Evolutionary conservation across 352 stramenopile genomes (phyloP).

Genomic region (Nothophytophthora sp.): DNA sequence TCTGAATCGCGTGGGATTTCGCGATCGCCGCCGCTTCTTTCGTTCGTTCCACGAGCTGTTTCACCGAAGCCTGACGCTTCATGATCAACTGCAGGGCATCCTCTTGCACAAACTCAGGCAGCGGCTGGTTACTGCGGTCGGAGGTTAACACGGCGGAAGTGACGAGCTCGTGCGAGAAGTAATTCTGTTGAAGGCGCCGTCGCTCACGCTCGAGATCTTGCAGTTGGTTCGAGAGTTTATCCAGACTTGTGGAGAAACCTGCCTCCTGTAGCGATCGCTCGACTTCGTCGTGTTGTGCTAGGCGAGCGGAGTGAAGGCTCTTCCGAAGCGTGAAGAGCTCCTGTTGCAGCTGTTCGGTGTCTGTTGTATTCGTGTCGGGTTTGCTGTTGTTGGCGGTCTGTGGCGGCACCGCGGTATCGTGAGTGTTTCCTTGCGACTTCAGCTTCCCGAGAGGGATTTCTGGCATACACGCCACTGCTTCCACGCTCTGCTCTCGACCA

Average conservation of each 20-base stretch:
- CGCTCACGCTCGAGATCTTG: constrained; percentile 33
- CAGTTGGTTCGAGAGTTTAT: constrained; percentile 23
- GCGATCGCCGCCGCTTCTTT: constrained; percentile 40
- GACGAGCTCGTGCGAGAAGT: constrained; percentile 39
- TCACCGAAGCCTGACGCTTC: constrained; percentile 24
- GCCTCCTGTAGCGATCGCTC: constrained; percentile 13
- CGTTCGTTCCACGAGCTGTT: constrained; percentile 21
- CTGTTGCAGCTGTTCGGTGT: constrained; percentile 14
- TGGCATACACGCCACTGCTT: constrained; percentile 8
- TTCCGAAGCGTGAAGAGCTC: constrained; percentile 33
- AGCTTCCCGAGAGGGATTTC: constrained; percentile 7
- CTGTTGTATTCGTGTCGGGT: background rate
- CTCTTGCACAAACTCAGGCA: constrained; percentile 37
- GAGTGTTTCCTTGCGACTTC: background rate
- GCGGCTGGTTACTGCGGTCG: background rate
- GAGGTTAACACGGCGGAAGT: constrained; percentile 13
- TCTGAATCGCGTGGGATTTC: constrained; percentile 8
- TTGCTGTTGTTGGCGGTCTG: background rate
- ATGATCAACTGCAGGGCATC: constrained; percentile 36
- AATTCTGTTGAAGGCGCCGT: constrained; percentile 26
- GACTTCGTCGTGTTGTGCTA: constrained; percentile 14
- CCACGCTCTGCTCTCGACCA: background rate
- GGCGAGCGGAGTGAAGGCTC: constrained; percentile 31
- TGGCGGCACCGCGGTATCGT: too few species aligned
- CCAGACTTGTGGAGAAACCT: constrained; percentile 22